Base-by-base conservation (phyloP, 2,329 filamentous ascomycete genomes). In the Aspergillus ochraceoroseus region DNA sequence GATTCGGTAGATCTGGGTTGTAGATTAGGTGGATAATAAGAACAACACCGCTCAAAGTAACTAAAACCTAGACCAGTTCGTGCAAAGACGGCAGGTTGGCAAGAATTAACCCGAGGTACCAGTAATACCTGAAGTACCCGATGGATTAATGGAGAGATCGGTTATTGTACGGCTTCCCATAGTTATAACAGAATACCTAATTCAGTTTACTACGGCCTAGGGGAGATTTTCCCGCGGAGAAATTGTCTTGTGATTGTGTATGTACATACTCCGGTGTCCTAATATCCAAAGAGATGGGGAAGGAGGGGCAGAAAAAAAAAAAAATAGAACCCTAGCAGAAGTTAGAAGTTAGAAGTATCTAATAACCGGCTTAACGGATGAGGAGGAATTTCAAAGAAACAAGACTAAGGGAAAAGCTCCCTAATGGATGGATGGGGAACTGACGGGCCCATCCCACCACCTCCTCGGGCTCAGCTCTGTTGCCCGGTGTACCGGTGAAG, bases 121-220 rank as follows among this genome's bases (percentile, higher is more conserved):
- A 48, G 49, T 52, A 38, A 47, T 37, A 44, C 44, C 42, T 49
- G 48, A 49, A 47, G 41, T 30, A 45, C 41, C 47, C 47, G 47
- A 48, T 39, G 32, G 39, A 31, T 18, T n/a, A 30, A 26, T n/a
- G n/a, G n/a, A n/a, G n/a, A n/a, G n/a, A n/a, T 45, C 44, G 44
- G 44, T 41, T 44, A 47, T 47, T 28, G 32, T 19, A 37, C 13
- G 32, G 38, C 20, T 26, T 17, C 18, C n/a, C n/a, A n/a, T n/a
- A n/a, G n/a, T n/a, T n/a, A 32, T 30, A 29, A 13, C 32, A 15
- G 27, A 19, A n/a, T n/a, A n/a, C n/a, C n/a, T n/a, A n/a, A n/a
- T n/a, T n/a, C n/a, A n/a, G n/a, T n/a, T n/a, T n/a, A n/a, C n/a
- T n/a, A n/a, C n/a, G n/a, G n/a, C n/a, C n/a, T n/a, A n/a, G n/a